Conservation (phyloP, 2,329 filamentous ascomycete species). For the Colletotrichum sp. region DNA sequence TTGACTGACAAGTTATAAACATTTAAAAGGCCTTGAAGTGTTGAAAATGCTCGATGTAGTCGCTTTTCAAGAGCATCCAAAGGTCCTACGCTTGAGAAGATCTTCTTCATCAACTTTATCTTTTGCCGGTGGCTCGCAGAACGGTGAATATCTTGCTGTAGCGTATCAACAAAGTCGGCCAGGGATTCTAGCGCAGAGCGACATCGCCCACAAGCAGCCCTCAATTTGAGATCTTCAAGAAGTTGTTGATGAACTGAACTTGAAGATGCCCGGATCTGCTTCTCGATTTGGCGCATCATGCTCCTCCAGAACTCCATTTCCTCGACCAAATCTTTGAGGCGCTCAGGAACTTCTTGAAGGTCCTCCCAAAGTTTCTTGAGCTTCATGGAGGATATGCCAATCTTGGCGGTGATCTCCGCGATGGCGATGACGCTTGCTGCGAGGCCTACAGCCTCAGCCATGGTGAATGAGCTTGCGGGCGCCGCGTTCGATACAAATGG, state of each 20-base stretch:
- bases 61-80: no score
- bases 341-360: slow-evolving; percentile 25
- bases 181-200: background rate
- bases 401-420: slow-evolving; percentile 24
- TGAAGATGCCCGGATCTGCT: background rate
- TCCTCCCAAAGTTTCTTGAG: slow-evolving; percentile 28
- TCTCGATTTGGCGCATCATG: background rate
- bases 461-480: background rate
- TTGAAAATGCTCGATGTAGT: no score
- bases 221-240: background rate
- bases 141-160: background rate
- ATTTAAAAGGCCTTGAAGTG: no score
- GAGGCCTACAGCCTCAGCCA: slow-evolving; percentile 12
- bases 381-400: slow-evolving; percentile 25
- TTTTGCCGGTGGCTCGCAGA: no score
- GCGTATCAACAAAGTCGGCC: accelerated
- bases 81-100: accelerated
- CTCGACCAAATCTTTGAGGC: slow-evolving; percentile 19
- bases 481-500: background rate
- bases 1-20: no score
- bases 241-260: background rate
- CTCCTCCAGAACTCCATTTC: slow-evolving; percentile 15
- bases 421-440: slow-evolving; percentile 28
- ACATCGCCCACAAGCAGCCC: background rate
- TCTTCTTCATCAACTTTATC: background rate